Evolutionary conservation across 78 protist species (phyloP), one percentile per base, ranked within the genome.

Genomic region (Dictyostelium brefeldianum): DNA sequence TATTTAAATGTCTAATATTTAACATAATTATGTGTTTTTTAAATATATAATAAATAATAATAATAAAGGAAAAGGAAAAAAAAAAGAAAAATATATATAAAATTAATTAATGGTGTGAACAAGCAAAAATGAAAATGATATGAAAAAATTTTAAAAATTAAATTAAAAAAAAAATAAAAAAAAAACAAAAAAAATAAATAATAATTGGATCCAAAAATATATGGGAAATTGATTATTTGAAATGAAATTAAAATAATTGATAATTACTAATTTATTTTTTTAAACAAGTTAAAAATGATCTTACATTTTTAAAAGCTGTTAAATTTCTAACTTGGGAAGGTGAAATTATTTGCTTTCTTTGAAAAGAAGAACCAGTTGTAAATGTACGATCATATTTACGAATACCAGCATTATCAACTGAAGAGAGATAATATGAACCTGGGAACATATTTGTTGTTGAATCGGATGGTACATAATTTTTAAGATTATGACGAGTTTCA

Each of bases 381-480:
- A 41, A 87, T 77, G 92, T 31, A 62, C 94, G 48, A 15, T 81
- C 94, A 82, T 97, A 97, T 15, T 47, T 15, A 31, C 98, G 83
- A 20, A 96, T 87, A 71, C 90, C 79, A 90, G 65, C 71, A 29
- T 59, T 89, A 78, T 96, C 97, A 59, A 97, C 83, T 8, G 73
- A 51, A 15, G 57, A 78, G 18, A 96, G 81, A 82, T 90, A 96
- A 92, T 54, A 97, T 1, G 99, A 96, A 41, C 97, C 97, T 53
- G 97, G 98, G 74, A 80, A 90, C 69, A 97, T 90, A 18, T 69
- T 70, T 17, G 20, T 31, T 56, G 43, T 47, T 54, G 81, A 18
- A n/a, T 82, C 89, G 20, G 80, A 36, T 31, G 98, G 98, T 5
- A 79, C 43, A 83, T 95, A 96, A 83, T 75, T 46, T 50, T 82